Conservation (phyloP, 495 filamentous ascomycete genomes). For the Penicillium steckii region DNA sequence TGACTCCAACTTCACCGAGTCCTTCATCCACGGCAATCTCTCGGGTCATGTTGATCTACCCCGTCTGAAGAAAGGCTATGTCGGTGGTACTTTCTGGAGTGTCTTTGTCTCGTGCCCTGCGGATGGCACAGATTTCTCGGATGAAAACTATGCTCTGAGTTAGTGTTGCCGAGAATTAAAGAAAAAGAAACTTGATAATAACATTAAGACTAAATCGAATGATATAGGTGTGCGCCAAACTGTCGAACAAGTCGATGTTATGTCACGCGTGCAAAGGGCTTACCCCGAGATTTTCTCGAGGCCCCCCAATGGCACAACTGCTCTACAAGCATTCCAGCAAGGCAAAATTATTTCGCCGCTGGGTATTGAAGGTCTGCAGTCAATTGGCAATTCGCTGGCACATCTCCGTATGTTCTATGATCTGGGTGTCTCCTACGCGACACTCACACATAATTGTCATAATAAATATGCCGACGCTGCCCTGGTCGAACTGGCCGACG, state of each 20-base stretch:
- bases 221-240: slow-evolving; percentile 64
- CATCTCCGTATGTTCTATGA: slow-evolving; percentile 71
- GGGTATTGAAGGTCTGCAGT: slow-evolving; percentile 90
- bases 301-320: slow-evolving; percentile 53
- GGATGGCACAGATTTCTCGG: slow-evolving; percentile 69
- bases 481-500: slow-evolving; percentile 48
- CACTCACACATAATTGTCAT: slow-evolving; percentile 91
- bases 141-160: slow-evolving; percentile 64
- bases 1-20: slow-evolving; percentile 63
- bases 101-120: slow-evolving; percentile 76
- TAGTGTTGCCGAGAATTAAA: slow-evolving; percentile 11
- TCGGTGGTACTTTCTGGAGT: slow-evolving; percentile 84
- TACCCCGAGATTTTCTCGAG: slow-evolving; percentile 70
- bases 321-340: slow-evolving; percentile 57
- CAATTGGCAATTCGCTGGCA: slow-evolving; percentile 83
- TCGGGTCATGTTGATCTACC: slow-evolving; percentile 78
- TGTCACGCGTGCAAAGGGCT: slow-evolving; percentile 61
- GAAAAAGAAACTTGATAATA: neutral
- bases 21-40: slow-evolving; percentile 66
- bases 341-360: slow-evolving; percentile 67
- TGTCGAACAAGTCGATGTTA: slow-evolving; percentile 80
- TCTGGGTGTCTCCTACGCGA: slow-evolving; percentile 87
- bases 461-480: slow-evolving; percentile 89
- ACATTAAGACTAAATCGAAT: neutral
- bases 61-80: slow-evolving; percentile 46